Percentiles rank a stretch among this genome's conserved stretches.
Evolutionary conservation across 2,329 filamentous ascomycete genomes (phyloP).

Genomic region (Monilinia vaccinii-corymbosi): DNA sequence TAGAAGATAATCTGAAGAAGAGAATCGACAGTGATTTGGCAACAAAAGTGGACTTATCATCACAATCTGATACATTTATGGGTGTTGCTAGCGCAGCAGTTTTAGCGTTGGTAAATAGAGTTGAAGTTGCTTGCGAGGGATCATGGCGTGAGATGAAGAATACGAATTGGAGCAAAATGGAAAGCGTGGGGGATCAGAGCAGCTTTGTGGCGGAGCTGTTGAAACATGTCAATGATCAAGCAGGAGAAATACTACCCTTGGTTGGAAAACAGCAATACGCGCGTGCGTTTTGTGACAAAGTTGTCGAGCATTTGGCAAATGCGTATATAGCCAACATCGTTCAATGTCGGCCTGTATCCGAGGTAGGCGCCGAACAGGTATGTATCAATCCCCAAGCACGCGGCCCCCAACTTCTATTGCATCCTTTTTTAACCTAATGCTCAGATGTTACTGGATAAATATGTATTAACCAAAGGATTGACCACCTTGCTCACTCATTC

Average conservation of each 20-base stretch:
- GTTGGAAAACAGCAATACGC: constrained; percentile 90
- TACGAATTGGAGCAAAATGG: constrained; percentile 89
- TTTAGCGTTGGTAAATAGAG: constrained; percentile 70
- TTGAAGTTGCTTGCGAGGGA: constrained; percentile 74
- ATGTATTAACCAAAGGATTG: constrained; percentile 74
- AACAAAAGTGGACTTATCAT: constrained; percentile 75
- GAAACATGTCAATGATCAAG: constrained; percentile 59
- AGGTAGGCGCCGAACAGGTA: constrained; percentile 88
- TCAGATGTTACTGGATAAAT: constrained; percentile 92
- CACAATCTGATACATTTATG: constrained; percentile 90
- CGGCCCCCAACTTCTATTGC: not conserved
- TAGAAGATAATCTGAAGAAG: constrained; percentile 90
- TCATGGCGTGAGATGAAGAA: constrained; percentile 97
- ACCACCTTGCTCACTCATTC: constrained; percentile 57
- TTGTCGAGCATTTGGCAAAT: constrained; percentile 79
- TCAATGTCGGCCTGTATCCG: constrained; percentile 81
- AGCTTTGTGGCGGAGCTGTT: constrained; percentile 81
- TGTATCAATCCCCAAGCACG: constrained; percentile 13
- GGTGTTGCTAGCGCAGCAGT: constrained; percentile 87
- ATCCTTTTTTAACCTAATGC: constrained; percentile 20
- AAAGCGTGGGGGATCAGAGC: constrained; percentile 87
- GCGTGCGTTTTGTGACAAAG: constrained; percentile 86
- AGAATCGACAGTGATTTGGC: constrained; percentile 74
- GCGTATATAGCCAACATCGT: constrained; percentile 78
- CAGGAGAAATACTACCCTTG: constrained; percentile 65